phyloP scores from a whole-genome alignment of 129 eudicot genomes.

The Lactuca saligna region DNA sequence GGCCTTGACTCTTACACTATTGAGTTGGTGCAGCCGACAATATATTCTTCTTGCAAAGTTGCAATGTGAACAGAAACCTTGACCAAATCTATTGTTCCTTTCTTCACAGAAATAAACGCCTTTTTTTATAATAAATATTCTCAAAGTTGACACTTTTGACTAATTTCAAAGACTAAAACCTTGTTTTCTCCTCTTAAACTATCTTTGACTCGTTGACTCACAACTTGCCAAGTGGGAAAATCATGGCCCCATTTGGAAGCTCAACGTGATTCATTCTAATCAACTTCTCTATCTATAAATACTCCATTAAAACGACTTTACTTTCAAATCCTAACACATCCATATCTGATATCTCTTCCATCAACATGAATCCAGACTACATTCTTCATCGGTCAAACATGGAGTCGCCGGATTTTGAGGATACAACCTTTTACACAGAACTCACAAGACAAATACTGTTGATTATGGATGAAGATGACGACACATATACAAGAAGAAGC shows the following conservation, averaged over 20 bases:
- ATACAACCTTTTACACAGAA: constrained; percentile 45
- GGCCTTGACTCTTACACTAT: not conserved
- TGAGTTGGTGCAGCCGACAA: not conserved
- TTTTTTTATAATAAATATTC: too few relatives aligned
- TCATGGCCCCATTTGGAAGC: not conserved
- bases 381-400: not conserved
- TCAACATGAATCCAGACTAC: not conserved
- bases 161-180: not conserved
- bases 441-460: constrained; percentile 49
- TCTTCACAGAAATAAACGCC: not conserved
- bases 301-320: not conserved
- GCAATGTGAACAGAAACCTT: not conserved
- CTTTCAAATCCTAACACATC: not conserved
- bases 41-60: not conserved
- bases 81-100: not conserved
- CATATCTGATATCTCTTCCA: not conserved
- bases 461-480: constrained; percentile 44
- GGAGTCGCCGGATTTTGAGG: constrained; percentile 21
- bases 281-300: constrained; percentile 1
- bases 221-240: not conserved
- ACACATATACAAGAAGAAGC: not conserved
- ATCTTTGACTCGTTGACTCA: constrained; percentile 1
- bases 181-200: not conserved
- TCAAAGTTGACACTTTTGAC: not conserved
- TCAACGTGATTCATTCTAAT: not conserved